Conservation (phyloP, 805 yeast species). For the Candida ortonii region DNA sequence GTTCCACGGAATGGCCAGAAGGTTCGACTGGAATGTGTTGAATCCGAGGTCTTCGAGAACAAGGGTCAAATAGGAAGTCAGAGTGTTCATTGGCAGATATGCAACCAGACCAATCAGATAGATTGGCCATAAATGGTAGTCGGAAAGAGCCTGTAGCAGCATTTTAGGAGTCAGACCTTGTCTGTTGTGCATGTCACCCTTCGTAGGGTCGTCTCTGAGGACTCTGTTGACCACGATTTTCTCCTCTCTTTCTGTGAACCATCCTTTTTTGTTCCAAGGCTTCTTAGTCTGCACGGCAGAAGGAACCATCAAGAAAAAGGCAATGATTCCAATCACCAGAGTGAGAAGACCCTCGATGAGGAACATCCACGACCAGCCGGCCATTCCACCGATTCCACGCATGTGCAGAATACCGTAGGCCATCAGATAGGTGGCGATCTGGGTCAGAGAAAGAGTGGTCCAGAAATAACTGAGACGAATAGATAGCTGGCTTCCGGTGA, state of each 20-base stretch:
- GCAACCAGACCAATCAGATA: constrained; percentile 44
- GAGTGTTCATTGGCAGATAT: constrained; percentile 37
- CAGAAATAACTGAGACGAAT: constrained; percentile 59
- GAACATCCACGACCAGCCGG: constrained; percentile 68
- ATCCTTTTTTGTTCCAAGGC: constrained; percentile 30
- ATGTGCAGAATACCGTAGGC: constrained; percentile 53
- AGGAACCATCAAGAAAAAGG: constrained; percentile 33
- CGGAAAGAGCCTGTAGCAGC: constrained; percentile 40
- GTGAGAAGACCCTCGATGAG: constrained; percentile 62
- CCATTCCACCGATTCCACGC: constrained; percentile 41
- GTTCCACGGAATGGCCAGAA: constrained; percentile 50
- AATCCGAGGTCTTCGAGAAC: constrained; percentile 50
- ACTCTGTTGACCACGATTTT: constrained; percentile 57
- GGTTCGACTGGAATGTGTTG: constrained; percentile 48
- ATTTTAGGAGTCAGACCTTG: constrained; percentile 44
- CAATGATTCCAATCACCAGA: constrained; percentile 45
- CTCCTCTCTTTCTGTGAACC: constrained; percentile 53
- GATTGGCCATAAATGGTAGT: constrained; percentile 56
- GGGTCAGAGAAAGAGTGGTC: constrained; percentile 50
- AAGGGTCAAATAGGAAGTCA: constrained; percentile 46
- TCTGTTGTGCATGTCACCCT: constrained; percentile 64
- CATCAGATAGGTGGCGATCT: constrained; percentile 41
- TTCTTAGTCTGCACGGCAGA: constrained; percentile 33
- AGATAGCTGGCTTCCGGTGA: constrained; percentile 55
- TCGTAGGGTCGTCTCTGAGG: constrained; percentile 60